These are phyloP conservation scores for Populus deltoides DNA, from an alignment of 345 rosid species.

Conservation along the genomic window DNA sequence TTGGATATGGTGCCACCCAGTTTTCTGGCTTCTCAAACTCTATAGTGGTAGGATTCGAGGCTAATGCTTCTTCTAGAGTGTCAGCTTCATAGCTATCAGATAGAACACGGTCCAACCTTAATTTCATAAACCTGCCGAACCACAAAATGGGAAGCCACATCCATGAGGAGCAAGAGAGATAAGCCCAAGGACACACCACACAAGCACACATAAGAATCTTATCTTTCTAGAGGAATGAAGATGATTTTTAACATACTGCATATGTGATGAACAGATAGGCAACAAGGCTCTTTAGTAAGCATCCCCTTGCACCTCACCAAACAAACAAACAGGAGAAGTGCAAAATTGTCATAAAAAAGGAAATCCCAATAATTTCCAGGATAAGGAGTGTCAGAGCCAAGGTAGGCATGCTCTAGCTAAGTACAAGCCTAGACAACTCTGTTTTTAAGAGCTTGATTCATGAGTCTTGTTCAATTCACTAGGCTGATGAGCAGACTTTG, in stretches of 20 bases:
- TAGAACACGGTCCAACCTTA: conserved; percentile 90
- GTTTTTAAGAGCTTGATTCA: background rate
- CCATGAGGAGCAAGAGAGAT: conserved; percentile 1
- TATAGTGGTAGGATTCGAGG: conserved; percentile 58
- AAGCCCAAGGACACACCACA: background rate
- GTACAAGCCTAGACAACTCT: background rate
- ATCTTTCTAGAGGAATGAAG: background rate
- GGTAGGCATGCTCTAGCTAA: background rate
- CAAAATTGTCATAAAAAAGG: background rate
- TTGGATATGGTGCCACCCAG: conserved; percentile 92
- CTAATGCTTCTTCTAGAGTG: conserved; percentile 71
- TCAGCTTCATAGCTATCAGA: conserved; percentile 67
- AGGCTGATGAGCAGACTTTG: background rate
- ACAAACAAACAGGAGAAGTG: background rate
- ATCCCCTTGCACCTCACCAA: background rate
- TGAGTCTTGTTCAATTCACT: background rate
- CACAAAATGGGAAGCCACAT: conserved; percentile 6
- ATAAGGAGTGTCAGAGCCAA: background rate
- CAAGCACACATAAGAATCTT: background rate
- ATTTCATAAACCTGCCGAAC: conserved; percentile 80
- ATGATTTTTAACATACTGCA: background rate
- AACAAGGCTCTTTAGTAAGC: too few relatives aligned
- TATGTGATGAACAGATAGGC: background rate
- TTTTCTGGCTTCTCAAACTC: conserved; percentile 77
- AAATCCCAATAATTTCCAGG: background rate